Evolutionary conservation across 352 stramenopile species (phyloP).

Genomic region (Phytopythium sindhum): DNA sequence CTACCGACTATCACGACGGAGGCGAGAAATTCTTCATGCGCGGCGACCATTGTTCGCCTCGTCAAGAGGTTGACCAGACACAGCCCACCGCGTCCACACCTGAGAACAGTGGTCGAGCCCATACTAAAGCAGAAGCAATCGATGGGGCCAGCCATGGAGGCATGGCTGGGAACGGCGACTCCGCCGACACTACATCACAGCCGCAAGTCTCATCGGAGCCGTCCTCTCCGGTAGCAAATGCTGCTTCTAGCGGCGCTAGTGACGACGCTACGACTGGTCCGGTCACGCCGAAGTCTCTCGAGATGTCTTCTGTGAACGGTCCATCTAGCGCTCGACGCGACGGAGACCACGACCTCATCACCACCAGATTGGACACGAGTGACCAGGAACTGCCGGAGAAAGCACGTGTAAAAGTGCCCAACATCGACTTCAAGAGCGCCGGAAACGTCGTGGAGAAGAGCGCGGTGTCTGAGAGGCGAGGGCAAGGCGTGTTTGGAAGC

Average conservation of each 20-base stretch:
- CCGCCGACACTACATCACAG: not conserved
- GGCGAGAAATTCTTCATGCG: not conserved
- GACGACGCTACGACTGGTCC: not conserved
- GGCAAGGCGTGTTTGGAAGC: not conserved
- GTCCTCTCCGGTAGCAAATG: not conserved
- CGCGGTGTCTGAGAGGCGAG: not conserved
- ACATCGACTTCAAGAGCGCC: not conserved
- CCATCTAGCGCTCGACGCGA: not conserved
- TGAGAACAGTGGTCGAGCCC: not conserved
- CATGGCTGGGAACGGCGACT: no score
- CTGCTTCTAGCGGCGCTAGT: not conserved
- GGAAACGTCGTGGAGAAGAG: slow-evolving; percentile 3
- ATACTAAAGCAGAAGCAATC: not conserved
- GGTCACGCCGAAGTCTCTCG: not conserved
- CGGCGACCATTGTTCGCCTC: not conserved
- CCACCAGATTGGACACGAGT: not conserved
- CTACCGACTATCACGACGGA: not conserved
- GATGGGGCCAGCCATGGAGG: not conserved
- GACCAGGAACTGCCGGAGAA: not conserved
- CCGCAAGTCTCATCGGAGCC: not conserved
- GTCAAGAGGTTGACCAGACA: not conserved
- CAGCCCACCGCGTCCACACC: not conserved
- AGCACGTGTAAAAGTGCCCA: not conserved
- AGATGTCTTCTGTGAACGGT: not conserved
- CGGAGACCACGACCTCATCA: not conserved